Evolutionary conservation across 208 protist species (phyloP), one percentile per base, ranked within the genome.

Genomic region (Acanthamoeba royreba): DNA sequence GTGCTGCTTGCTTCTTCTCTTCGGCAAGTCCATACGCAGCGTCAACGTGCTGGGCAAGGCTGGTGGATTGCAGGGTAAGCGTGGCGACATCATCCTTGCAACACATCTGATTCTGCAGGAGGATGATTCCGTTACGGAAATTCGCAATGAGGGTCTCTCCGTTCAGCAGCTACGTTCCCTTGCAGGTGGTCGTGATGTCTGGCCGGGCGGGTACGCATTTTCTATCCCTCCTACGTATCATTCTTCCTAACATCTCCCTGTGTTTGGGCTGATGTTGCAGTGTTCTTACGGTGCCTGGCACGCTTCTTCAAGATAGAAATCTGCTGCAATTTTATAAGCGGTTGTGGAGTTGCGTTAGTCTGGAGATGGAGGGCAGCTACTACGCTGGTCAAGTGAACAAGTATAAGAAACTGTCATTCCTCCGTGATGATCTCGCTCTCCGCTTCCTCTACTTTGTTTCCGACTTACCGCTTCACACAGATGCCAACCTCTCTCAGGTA

Each of bases 351-450:
- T 98, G 97, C 93, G 95, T 98, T 31, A 97, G 97, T 38, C 96
- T 97, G 40, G 98, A 98, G 94, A 98, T 98, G 98, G 97, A 98
- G 95, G 97, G 97, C 47, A 97, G 95, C 15, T 98, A 98, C 96
- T 98, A 98, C 95, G 97, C 97, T 2, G 96, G 97, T 7, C 97
- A 97, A 47, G 98, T 98, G 58, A 96, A 98, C 72, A 96, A 98
- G 86, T 97, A 97, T 49, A 97, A 97, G 81, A 96, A 97, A 2
- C 97, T 97, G 90, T 97, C 97, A 40, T 97, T 98, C 63, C 94
- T 97, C 61, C 90, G 96, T 55, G 89, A 83, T 13, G 89, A 96
- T 43, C 94, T 98, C 22, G 95, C 72, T 19, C 97, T 97, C 53
- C 97, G 97, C 58, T 98, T 98, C 92, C 96, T 97, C 38, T 98